Percentiles rank a stretch among this genome's conserved stretches.
Conservation (phyloP, 495 filamentous ascomycete species). For the Aspergillus homomorphus region DNA sequence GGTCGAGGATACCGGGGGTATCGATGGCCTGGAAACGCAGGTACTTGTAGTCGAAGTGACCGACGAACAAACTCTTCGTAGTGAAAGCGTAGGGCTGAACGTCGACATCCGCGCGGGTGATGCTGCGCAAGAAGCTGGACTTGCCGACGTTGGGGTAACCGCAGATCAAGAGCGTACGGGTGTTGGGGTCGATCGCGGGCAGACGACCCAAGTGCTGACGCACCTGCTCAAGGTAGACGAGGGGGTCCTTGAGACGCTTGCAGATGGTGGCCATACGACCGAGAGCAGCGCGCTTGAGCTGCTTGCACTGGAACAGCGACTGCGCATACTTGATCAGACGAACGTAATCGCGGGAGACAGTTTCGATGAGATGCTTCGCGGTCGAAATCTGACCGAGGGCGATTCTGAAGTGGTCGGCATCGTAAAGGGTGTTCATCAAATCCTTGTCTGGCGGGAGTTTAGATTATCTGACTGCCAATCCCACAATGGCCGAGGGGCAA, state of each 20-base stretch:
- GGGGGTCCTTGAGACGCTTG: constrained; percentile 86
- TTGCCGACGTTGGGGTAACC: constrained; percentile 99
- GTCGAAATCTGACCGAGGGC: constrained; percentile 94
- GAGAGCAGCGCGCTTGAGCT: constrained; percentile 82
- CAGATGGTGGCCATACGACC: constrained; percentile 97
- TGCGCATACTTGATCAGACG: constrained; percentile 94
- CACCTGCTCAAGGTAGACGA: constrained; percentile 95
- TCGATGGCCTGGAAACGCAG: constrained; percentile 87
- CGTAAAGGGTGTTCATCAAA: constrained; percentile 80
- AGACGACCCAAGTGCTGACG: constrained; percentile 96
- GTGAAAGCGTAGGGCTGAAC: constrained; percentile 99
- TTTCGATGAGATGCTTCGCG: constrained; percentile 94
- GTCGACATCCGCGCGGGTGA: constrained; percentile 94
- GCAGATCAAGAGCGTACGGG: constrained; percentile 88
- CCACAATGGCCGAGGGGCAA: background rate
- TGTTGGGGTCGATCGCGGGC: constrained; percentile 96
- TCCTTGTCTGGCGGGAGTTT: constrained; percentile 59
- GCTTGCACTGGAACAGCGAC: constrained; percentile 92
- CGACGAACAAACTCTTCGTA: constrained; percentile 94
- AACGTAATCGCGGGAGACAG: constrained; percentile 90
- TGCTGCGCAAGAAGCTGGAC: constrained; percentile 85
- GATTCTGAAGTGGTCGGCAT: constrained; percentile 97
- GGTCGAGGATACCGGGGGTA: constrained; percentile 93
- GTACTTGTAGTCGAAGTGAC: constrained; percentile 99
- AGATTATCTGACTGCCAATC: constrained; percentile 11